Percentiles rank a stretch among this genome's conserved stretches.
These are phyloP conservation scores for Rhizopogon salebrosus DNA, from an alignment of 768 basidiomycete genomes.

Conservation along the genomic window DNA sequence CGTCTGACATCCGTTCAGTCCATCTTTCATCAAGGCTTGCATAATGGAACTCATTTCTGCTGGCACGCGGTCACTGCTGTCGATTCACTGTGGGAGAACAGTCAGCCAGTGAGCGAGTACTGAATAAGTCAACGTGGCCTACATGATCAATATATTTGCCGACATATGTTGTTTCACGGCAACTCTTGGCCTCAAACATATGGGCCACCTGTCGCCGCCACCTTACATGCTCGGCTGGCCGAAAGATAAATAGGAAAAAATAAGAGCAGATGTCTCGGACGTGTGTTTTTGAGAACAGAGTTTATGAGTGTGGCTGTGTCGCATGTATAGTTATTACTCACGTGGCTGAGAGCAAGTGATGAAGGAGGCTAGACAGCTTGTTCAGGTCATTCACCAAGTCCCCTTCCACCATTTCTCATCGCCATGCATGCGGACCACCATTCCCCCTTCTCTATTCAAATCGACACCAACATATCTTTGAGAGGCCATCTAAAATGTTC, in stretches of 20 bases:
- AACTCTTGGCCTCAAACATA: neutral
- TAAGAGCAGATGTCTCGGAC: neutral
- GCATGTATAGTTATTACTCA: slow-evolving; percentile 18
- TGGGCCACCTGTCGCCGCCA: no score
- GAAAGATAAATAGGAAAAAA: no score
- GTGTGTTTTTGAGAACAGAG: neutral
- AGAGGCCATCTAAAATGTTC: neutral
- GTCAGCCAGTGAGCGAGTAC: neutral
- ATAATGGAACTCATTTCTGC: neutral
- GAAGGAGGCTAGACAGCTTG: slow-evolving; percentile 26
- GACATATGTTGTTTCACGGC: neutral
- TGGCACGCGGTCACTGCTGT: neutral
- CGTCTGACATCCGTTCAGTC: neutral
- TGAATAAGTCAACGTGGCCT: neutral
- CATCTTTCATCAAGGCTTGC: neutral
- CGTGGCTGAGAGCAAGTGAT: slow-evolving; percentile 25
- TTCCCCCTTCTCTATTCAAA: slow-evolving; percentile 7
- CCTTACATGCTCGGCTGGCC: neutral
- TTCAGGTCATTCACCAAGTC: slow-evolving; percentile 24
- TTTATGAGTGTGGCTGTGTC: slow-evolving; percentile 8
- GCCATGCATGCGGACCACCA: slow-evolving; percentile 11
- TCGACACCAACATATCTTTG: neutral
- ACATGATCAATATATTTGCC: neutral
- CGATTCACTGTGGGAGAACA: neutral
- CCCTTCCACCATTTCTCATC: slow-evolving; percentile 26